Conservation (phyloP, 2,329 filamentous ascomycete species). For the Penicillium sp. region DNA sequence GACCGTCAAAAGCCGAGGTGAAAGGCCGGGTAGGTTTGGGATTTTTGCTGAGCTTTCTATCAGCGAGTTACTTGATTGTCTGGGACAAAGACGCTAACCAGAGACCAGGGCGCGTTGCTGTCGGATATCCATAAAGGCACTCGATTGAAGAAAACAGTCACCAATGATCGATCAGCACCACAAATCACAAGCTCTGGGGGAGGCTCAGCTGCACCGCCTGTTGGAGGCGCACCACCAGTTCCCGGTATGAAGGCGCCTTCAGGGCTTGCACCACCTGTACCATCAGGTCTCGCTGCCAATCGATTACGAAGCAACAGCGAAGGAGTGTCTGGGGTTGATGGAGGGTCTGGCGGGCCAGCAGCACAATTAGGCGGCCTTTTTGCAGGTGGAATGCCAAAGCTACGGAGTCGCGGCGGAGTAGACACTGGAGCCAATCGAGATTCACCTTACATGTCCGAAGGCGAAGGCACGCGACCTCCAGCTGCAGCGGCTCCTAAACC, state of each 20-base stretch:
- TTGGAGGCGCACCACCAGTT: constrained; percentile 80
- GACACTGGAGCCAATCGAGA: constrained; percentile 72
- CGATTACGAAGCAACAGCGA: constrained; percentile 85
- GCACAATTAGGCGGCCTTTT: constrained; percentile 86
- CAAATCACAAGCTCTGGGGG: constrained; percentile 60
- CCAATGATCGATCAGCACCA: constrained; percentile 91
- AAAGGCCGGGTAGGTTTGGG: constrained; percentile 63
- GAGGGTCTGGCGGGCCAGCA: constrained; percentile 53
- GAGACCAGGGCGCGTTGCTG: constrained; percentile 74
- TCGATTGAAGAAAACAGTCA: constrained; percentile 78
- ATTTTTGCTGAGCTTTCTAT: not conserved
- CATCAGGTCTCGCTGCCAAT: constrained; percentile 55
- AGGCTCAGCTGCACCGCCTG: constrained; percentile 60
- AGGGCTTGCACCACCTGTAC: constrained; percentile 47
- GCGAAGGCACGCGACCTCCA: constrained; percentile 63
- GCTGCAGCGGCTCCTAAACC: constrained; percentile 58
- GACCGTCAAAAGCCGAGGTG: constrained; percentile 57
- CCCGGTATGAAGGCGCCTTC: constrained; percentile 51
- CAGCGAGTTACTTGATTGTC: not conserved
- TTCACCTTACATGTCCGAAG: constrained; percentile 77
- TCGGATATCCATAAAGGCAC: constrained; percentile 83
- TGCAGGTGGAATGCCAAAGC: constrained; percentile 90
- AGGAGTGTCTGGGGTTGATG: constrained; percentile 43
- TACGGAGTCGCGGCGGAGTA: constrained; percentile 83
- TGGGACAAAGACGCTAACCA: constrained; percentile 1